Evolutionary conservation across 139 green algal genomes (phyloP), one percentile per base, ranked within the genome.

Genomic region (Picochlorum sp.): DNA sequence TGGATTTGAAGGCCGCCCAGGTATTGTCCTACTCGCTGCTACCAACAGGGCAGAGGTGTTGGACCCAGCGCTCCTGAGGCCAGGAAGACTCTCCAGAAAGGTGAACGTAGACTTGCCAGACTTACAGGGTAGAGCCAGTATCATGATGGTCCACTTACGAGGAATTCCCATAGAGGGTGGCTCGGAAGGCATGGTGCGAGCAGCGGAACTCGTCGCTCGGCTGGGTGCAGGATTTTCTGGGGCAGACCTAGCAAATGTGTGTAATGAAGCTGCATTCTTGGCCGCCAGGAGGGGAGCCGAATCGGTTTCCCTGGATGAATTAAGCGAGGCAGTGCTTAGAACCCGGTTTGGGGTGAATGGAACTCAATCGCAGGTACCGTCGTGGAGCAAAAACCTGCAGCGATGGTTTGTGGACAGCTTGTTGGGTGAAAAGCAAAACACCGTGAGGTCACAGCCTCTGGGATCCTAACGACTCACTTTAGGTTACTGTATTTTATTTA

Each of bases 211-310:
- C 13, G 61, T 62, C 1, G 41, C 31, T 26, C n/a, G 10, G 10
- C 23, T 70, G 15, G 57, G 57, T 6, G 44, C 34, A 24, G 75
- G 74, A 24, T 83, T 88, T 49, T 75, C 67, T 20, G 92, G 92
- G 38, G 92, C 92, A n/a, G 89, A 98, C 74, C 81, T 98, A 66
- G 81, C 86, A 15, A 97, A 98, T 66, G 80, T 96, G 67, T 84
- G 95, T 41, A 96, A 97, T 60, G 91, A 66, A 45, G 60, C 60
- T 0, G 60, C 60, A 6, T 66, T 66, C 11, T 44, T 66, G 16
- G 60, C 60, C n/a, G 60, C 60, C 16, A 44, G 60, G 4, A 18
- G 20, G 34, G 60, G n/a, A 20, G n/a, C 15, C 0, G 37, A 59
- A 21, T 23, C 60, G 14, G 60, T 66, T 10, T 21, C 60, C 16